These are phyloP conservation scores for Yarrowia sp. DNA, from an alignment of 805 yeast species.

Conservation along the genomic window DNA sequence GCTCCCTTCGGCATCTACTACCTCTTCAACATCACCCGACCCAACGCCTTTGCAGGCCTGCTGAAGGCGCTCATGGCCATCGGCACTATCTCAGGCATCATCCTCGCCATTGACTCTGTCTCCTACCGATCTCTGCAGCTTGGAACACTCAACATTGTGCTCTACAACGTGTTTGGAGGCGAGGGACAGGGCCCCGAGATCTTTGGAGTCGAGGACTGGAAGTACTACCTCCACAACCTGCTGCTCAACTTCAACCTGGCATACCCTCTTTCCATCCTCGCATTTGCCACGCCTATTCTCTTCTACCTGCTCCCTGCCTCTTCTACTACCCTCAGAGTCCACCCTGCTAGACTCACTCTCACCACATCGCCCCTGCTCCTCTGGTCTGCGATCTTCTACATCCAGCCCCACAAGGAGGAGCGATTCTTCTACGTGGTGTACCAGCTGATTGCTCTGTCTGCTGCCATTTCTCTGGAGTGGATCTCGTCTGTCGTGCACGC, in stretches of 20 bases:
- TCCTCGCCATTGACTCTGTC: conserved; percentile 46
- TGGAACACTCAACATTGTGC: conserved; percentile 78
- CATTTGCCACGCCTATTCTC: conserved; percentile 7
- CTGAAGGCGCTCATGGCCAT: conserved; percentile 30
- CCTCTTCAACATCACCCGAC: conserved; percentile 29
- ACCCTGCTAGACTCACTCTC: conserved; percentile 32
- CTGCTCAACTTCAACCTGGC: conserved; percentile 69
- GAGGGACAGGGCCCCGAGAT: conserved; percentile 82
- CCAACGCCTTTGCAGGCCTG: conserved; percentile 26
- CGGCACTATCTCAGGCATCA: conserved; percentile 34
- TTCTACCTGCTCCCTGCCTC: neutral
- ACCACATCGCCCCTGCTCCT: conserved; percentile 46
- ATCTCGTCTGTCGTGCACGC: conserved; percentile 19
- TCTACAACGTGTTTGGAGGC: conserved; percentile 74
- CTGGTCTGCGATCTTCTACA: conserved; percentile 66
- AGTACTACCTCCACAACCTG: conserved; percentile 67
- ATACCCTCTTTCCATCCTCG: conserved; percentile 31
- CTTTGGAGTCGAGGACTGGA: conserved; percentile 80
- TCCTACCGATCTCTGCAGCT: conserved; percentile 60
- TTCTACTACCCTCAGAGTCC: conserved; percentile 3
- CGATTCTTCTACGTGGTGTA: conserved; percentile 85
- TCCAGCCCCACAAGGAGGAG: conserved; percentile 92
- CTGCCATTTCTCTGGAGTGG: conserved; percentile 49
- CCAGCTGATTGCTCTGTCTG: conserved; percentile 61
- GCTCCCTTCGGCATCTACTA: conserved; percentile 54